A percentile compares a stretch with the other conserved stretches of the same genome.
phyloP scores from a whole-genome alignment of 2,329 filamentous ascomycete genomes.

The Zymoseptoria passerinii region DNA sequence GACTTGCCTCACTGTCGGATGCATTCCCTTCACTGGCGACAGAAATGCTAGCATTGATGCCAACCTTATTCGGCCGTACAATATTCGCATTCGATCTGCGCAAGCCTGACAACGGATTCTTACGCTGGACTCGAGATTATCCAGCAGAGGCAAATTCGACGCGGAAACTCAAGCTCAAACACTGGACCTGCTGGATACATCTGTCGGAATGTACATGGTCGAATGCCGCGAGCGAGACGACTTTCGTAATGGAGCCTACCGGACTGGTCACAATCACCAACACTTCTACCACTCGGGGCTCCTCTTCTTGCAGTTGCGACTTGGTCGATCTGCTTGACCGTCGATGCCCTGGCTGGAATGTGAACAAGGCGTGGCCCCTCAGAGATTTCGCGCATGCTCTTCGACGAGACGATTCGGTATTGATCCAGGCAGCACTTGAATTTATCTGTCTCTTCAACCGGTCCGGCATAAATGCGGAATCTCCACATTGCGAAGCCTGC shows the following conservation, averaged over 20 bases:
- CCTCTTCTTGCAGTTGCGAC: constrained; percentile 9
- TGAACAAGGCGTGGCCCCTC: constrained; percentile 12
- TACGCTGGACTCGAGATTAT: constrained; percentile 9
- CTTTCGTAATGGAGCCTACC: background rate
- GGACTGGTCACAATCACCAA: constrained; percentile 8
- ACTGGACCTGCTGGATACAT: constrained; percentile 9
- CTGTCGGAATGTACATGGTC: constrained; percentile 4
- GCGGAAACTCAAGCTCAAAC: constrained; percentile 8
- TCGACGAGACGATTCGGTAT: constrained; percentile 10
- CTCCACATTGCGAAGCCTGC: background rate
- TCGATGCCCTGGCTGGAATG: constrained; percentile 13
- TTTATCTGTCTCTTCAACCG: constrained; percentile 7
- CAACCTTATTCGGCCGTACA: constrained; percentile 8
- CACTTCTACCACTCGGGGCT: constrained; percentile 3
- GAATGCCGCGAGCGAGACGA: constrained; percentile 9
- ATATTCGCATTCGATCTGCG: constrained; percentile 14
- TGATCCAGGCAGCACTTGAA: constrained; percentile 11
- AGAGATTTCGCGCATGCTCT: constrained; percentile 12
- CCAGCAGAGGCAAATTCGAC: constrained; percentile 6
- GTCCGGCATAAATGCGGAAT: background rate
- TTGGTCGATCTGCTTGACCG: constrained; percentile 7
- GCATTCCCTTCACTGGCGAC: background rate
- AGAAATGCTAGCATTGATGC: background rate
- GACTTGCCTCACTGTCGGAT: background rate
- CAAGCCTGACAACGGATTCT: background rate